These are phyloP conservation scores for Ustilago esculenta DNA, from an alignment of 1,284 basidiomycete species.

Conservation along the genomic window DNA sequence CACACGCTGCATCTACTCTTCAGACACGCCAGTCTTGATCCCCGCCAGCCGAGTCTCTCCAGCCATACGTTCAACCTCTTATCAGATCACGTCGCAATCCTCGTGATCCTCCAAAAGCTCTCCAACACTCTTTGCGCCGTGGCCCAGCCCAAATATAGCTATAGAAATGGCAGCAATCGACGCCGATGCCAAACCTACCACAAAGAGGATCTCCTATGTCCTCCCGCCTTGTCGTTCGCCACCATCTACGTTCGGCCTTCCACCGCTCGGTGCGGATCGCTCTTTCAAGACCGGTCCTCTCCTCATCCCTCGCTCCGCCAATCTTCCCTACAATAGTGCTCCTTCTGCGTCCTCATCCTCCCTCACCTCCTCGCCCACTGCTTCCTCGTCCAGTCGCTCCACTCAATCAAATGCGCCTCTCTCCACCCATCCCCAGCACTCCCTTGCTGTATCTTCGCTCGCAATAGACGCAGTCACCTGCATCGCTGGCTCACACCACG, in stretches of 20 bases:
- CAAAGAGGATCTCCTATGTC: conserved; percentile 52
- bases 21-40: too few species aligned
- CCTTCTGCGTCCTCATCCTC: conserved; percentile 18
- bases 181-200: conserved; percentile 26
- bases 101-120: too few species aligned
- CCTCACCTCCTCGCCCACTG: conserved; percentile 2
- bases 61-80: too few species aligned
- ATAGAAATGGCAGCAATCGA: conserved; percentile 21
- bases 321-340: background rate
- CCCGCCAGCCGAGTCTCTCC: too few species aligned
- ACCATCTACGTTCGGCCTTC: conserved; percentile 47
- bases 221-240: conserved; percentile 41
- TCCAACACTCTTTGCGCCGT: too few species aligned
- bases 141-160: too few species aligned
- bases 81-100: too few species aligned
- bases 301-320: conserved; percentile 17
- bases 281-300: conserved; percentile 26
- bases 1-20: too few species aligned
- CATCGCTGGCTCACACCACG: conserved; percentile 16
- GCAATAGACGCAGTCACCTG: conserved; percentile 57
- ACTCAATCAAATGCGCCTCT: conserved; percentile 20
- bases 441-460: conserved; percentile 61
- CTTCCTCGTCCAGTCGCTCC: conserved; percentile 8
- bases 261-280: conserved; percentile 40
- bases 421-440: conserved; percentile 52